Conservation (phyloP, 768 basidiomycete species). For the Psilocybe sp. region DNA sequence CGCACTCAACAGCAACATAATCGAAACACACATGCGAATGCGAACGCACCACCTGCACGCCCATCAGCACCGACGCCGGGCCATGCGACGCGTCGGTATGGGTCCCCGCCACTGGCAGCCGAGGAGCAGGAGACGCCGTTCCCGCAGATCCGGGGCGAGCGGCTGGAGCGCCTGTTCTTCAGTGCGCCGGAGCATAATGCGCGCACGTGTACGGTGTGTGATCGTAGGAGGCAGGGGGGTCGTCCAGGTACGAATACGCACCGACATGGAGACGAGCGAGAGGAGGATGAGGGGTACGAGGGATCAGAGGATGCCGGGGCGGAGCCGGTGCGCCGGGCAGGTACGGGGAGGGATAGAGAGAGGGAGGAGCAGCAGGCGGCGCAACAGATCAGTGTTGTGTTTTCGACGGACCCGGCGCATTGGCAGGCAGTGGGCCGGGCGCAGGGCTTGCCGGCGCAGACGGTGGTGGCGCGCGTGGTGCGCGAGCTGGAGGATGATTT, state of each 20-base stretch:
- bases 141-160: slow-evolving; percentile 78
- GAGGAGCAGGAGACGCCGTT: slow-evolving; percentile 53
- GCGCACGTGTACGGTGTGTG: slow-evolving; percentile 64
- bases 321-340: slow-evolving; percentile 6
- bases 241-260: slow-evolving; percentile 6
- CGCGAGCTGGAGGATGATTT: slow-evolving; percentile 94
- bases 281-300: slow-evolving; percentile 51
- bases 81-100: slow-evolving; percentile 20
- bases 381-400: slow-evolving; percentile 9
- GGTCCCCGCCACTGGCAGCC: slow-evolving; percentile 4
- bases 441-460: slow-evolving; percentile 75
- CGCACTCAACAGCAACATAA: background rate
- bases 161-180: slow-evolving; percentile 79
- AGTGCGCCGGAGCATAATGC: slow-evolving; percentile 74
- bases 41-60: slow-evolving; percentile 16
- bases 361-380: slow-evolving; percentile 24
- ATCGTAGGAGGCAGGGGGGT: slow-evolving; percentile 6
- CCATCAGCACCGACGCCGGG: slow-evolving; percentile 35
- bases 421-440: slow-evolving; percentile 28
- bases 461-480: slow-evolving; percentile 78
- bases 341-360: slow-evolving; percentile 1
- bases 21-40: background rate
- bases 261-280: slow-evolving; percentile 13
- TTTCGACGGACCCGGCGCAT: slow-evolving; percentile 24
- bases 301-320: slow-evolving; percentile 35